Conservation (phyloP, 1,284 basidiomycete genomes). For the Coniferiporia weirii region DNA sequence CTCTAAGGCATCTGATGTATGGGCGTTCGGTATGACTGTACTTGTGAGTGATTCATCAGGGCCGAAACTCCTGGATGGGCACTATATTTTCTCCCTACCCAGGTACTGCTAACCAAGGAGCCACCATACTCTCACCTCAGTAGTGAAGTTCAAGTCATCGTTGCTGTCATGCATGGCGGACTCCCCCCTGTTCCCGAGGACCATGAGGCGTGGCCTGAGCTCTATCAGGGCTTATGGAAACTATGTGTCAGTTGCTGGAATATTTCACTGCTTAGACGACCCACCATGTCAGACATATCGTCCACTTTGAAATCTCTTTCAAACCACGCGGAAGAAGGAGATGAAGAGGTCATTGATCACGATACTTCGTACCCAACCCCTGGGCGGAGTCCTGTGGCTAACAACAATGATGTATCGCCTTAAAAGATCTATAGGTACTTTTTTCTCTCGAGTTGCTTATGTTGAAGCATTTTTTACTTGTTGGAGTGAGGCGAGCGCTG, state of each 20-base stretch:
- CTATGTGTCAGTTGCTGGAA: not conserved
- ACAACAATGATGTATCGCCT: too few species aligned
- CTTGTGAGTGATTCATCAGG: not conserved
- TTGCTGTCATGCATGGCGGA: not conserved
- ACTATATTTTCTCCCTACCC: not conserved
- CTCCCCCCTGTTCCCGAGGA: not conserved
- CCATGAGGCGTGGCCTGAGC: not conserved
- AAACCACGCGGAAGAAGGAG: too few species aligned
- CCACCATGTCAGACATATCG: not conserved
- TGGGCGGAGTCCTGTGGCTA: too few species aligned
- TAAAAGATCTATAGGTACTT: too few species aligned
- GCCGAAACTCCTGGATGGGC: not conserved
- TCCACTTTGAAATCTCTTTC: too few species aligned
- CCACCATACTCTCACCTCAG: not conserved
- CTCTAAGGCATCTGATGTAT: constrained; percentile 5
- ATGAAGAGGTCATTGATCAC: too few species aligned
- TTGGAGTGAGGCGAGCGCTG: too few species aligned
- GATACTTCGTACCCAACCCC: too few species aligned
- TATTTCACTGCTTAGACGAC: not conserved
- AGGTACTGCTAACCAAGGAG: constrained; percentile 2
- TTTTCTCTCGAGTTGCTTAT: too few species aligned
- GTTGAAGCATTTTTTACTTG: too few species aligned
- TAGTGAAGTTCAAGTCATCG: constrained; percentile 5
- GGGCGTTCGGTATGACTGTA: constrained; percentile 13
- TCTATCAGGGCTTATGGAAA: not conserved